Percentiles rank a stretch among this genome's conserved stretches.
These are phyloP conservation scores for Cytidiella melzeri DNA, from an alignment of 768 basidiomycete species.

Conservation along the genomic window DNA sequence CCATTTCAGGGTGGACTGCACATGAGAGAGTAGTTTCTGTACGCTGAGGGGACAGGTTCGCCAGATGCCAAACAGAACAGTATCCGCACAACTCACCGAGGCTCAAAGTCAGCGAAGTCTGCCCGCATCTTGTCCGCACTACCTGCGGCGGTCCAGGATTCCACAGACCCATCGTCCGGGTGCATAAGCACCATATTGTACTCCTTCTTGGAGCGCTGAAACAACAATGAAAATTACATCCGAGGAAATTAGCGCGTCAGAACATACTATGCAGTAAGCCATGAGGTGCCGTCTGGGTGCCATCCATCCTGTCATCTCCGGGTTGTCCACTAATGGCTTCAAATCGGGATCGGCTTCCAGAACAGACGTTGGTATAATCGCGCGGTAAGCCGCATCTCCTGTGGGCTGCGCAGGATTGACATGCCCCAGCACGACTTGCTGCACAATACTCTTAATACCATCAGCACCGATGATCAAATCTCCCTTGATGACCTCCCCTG, in stretches of 20 bases:
- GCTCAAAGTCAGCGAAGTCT: constrained; percentile 37
- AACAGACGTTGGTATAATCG: constrained; percentile 38
- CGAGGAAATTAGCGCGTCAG: neutral
- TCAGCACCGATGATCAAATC: constrained; percentile 35
- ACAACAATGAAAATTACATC: neutral
- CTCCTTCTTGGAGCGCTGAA: constrained; percentile 28
- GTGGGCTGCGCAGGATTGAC: constrained; percentile 42
- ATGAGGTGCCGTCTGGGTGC: constrained; percentile 44
- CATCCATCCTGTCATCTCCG: constrained; percentile 57
- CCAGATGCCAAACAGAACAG: neutral
- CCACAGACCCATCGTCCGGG: constrained; percentile 34
- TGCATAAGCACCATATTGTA: constrained; percentile 34
- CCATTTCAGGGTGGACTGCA: constrained; percentile 36
- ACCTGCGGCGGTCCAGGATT: constrained; percentile 37
- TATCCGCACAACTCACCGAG: constrained; percentile 23
- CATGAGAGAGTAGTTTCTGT: constrained; percentile 30
- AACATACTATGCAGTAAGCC: constrained; percentile 38
- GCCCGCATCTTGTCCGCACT: constrained; percentile 37
- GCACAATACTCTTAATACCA: constrained; percentile 43
- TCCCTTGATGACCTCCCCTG: constrained; percentile 30
- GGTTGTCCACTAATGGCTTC: constrained; percentile 39
- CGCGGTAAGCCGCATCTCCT: constrained; percentile 60
- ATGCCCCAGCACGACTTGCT: constrained; percentile 42
- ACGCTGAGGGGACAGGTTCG: constrained; percentile 17
- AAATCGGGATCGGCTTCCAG: constrained; percentile 50